Evolutionary conservation across 257 asterid species (phyloP), one percentile per base, ranked within the genome.

Genomic region (Solanum chiquidenum): DNA sequence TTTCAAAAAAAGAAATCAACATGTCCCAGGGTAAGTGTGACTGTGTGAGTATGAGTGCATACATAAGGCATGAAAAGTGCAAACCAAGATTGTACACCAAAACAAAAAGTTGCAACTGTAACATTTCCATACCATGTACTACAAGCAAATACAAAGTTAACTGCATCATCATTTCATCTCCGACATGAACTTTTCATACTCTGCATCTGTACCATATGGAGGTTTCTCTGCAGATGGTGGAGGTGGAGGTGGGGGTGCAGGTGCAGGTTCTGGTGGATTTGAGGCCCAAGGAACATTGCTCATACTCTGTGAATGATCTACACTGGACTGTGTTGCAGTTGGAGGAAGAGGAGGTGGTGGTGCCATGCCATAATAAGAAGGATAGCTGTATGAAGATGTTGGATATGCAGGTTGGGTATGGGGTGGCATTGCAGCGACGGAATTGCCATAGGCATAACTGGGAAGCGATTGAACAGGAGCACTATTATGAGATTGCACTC

Each of bases 111-210:
- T 9, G 46, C 71, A 33, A 34, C 44, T 23, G 37, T 46, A 64
- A 46, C 52, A 29, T 95, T 90, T 80, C 18, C 86, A 40, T 74
- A 73, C 86, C 69, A 37, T 83, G 64, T 80, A 27, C 85, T 80
- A 58, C 79, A 73, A 66, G 77, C 82, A 74, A 88, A 38, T 11
- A 18, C 42, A 66, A 85, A 80, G 42, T 44, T 40, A 74, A 37
- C 69, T 69, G 88, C 58, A 72, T 84, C 82, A 35, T 93, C 91
- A 94, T 92, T 95, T 95, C 96, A 95, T 93, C 90, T 97, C 99
- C 18, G 98, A 95, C 98, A 97, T 95, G 95, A 97, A 97, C 93
- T 95, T 97, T 92, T 95, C 99, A 86, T 95, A 97, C 88, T 97
- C 98, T 55, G 98, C 85, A 85, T 96, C 99, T 5, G 91, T 55